phyloP scores from a whole-genome alignment of 192 early-diverging fungal genomes.

The Linderina pennispora region DNA sequence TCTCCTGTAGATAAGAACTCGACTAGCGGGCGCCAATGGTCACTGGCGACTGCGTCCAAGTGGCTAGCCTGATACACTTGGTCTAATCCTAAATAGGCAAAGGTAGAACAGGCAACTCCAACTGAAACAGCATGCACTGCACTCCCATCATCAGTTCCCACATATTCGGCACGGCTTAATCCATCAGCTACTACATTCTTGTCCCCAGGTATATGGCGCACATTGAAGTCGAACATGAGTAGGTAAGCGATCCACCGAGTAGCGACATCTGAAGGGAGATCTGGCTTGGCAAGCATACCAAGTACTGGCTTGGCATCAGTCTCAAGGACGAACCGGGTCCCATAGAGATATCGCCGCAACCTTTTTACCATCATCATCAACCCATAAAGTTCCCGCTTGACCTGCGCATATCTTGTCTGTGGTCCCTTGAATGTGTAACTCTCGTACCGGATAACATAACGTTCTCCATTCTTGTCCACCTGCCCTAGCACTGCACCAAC shows the following conservation, averaged over 20 bases:
- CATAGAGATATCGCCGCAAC: not conserved
- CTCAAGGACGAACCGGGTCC: not conserved
- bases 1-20: not conserved
- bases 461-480: not conserved
- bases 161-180: not conserved
- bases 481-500: not conserved
- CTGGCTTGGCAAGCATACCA: not conserved
- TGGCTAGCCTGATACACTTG: not conserved
- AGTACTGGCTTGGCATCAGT: not conserved
- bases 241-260: not conserved
- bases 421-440: not conserved
- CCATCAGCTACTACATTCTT: conserved; percentile 1
- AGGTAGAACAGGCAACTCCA: not conserved
- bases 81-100: not conserved
- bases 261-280: not conserved
- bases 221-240: not conserved
- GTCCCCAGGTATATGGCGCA: not conserved
- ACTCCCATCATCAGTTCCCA: not conserved
- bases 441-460: not conserved
- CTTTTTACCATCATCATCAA: not conserved
- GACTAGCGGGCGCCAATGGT: not conserved
- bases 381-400: not conserved
- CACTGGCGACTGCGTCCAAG: not conserved
- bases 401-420: not conserved
- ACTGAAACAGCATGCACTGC: not conserved